Evolutionary conservation across 2,329 filamentous ascomycete species (phyloP).

Genomic region (Aspergillus floridensis): DNA sequence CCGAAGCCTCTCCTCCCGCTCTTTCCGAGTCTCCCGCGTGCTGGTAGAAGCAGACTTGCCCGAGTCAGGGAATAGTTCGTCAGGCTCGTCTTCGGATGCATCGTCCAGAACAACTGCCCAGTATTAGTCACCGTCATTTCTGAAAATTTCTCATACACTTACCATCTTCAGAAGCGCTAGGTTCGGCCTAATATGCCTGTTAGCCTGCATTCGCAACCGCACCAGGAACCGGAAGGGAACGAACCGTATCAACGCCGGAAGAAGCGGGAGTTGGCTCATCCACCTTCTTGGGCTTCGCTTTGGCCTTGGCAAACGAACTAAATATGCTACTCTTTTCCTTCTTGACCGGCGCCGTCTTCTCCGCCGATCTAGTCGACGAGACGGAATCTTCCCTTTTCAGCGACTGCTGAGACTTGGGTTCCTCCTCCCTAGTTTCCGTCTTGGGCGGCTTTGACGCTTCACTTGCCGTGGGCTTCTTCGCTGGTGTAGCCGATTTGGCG

Average conservation of each 20-base stretch:
- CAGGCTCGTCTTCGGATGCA: constrained; percentile 57
- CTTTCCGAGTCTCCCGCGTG: constrained; percentile 52
- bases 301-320: constrained; percentile 73
- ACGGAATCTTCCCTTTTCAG: constrained; percentile 26
- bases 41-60: constrained; percentile 38
- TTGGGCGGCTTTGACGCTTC: constrained; percentile 23
- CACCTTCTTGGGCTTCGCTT: constrained; percentile 54
- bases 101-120: constrained; percentile 49
- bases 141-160: constrained; percentile 12
- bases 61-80: constrained; percentile 48
- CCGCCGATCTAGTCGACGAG: constrained; percentile 34
- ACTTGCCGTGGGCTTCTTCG: constrained; percentile 41
- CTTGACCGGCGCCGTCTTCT: constrained; percentile 51
- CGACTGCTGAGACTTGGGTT: constrained; percentile 19
- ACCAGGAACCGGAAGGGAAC: constrained; percentile 21
- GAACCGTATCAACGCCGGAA: constrained; percentile 34
- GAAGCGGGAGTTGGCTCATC: constrained; percentile 39
- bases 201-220: not conserved
- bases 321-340: constrained; percentile 67
- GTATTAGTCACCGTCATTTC: constrained; percentile 25
- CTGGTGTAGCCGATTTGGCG: constrained; percentile 34
- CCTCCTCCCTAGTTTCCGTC: constrained; percentile 22
- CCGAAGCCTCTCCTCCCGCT: constrained; percentile 64
- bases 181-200: constrained; percentile 29
- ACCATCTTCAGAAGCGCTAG: constrained; percentile 51